Percentiles rank a stretch among this genome's conserved stretches.
Evolutionary conservation across 768 basidiomycete genomes (phyloP).

Genomic region (Podaxis sp.): DNA sequence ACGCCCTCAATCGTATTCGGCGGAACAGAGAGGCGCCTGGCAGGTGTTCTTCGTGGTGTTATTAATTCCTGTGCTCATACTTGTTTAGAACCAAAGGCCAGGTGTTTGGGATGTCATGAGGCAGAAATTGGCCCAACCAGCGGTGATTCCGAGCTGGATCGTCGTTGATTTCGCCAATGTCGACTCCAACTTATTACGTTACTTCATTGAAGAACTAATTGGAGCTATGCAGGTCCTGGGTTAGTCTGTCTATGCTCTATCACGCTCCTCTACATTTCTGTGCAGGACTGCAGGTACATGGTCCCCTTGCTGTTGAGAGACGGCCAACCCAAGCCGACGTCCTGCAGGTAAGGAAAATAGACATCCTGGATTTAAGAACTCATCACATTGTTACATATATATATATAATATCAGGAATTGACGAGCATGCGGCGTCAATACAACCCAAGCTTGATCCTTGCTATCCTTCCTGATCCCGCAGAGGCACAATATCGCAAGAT

Average conservation of each 20-base stretch:
- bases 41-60: neutral
- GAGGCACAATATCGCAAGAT: constrained; percentile 22
- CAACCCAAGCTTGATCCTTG: constrained; percentile 20
- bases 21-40: neutral
- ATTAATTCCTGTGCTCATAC: neutral
- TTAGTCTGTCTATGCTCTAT: neutral
- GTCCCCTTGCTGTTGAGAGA: neutral
- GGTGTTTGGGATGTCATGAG: constrained; percentile 30
- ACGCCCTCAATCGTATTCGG: constrained; percentile 28
- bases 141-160: constrained; percentile 16
- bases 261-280: neutral
- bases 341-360: neutral
- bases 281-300: neutral
- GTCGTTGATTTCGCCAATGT: constrained; percentile 23
- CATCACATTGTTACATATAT: no score
- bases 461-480: constrained; percentile 26
- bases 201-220: constrained; percentile 19
- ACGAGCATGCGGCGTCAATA: neutral
- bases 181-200: constrained; percentile 10
- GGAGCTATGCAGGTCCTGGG: constrained; percentile 22
- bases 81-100: constrained; percentile 7
- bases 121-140: constrained; percentile 18
- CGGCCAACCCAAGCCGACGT: neutral
- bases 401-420: constrained; percentile 17
- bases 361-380: no score